Conservation (phyloP, 129 eudicot species). For the Centaurea solstitialis region DNA sequence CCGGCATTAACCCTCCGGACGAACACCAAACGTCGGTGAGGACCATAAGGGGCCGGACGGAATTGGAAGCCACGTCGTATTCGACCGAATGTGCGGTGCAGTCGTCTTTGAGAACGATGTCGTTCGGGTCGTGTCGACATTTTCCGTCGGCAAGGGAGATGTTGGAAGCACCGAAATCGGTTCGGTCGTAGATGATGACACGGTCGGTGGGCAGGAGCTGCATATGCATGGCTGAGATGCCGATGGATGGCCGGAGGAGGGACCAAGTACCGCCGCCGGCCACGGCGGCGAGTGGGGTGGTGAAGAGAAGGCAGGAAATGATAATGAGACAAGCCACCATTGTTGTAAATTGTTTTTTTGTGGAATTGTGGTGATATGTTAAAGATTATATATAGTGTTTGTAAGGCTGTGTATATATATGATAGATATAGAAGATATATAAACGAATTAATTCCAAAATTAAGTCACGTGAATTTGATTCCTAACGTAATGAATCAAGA, state of each 20-base stretch:
- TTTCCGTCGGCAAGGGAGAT: slow-evolving; percentile 53
- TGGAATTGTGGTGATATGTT: background rate
- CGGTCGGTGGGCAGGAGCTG: slow-evolving; percentile 72
- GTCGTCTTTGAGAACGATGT: slow-evolving; percentile 36
- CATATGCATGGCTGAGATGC: slow-evolving; percentile 95
- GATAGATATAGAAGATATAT: too few species aligned
- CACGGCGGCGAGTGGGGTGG: background rate
- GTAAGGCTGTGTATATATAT: too few species aligned
- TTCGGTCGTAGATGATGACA: slow-evolving; percentile 75
- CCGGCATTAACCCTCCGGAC: slow-evolving; percentile 64
- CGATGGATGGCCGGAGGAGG: slow-evolving; percentile 46
- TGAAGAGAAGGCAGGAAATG: slow-evolving; percentile 21
- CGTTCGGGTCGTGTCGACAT: slow-evolving; percentile 55
- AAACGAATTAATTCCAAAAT: background rate
- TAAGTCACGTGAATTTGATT: background rate
- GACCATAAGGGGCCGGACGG: slow-evolving; percentile 65
- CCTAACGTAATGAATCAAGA: background rate
- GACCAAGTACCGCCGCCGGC: slow-evolving; percentile 58
- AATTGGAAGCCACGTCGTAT: slow-evolving; percentile 52
- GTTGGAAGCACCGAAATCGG: slow-evolving; percentile 77
- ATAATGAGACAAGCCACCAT: slow-evolving; percentile 28
- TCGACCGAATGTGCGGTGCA: slow-evolving; percentile 84
- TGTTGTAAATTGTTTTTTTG: background rate
- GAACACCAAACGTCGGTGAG: slow-evolving; percentile 85
- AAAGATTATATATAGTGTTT: background rate